Evolutionary conservation across 2,329 filamentous ascomycete genomes (phyloP).

Genomic region (Arachnopeziza araneosa): DNA sequence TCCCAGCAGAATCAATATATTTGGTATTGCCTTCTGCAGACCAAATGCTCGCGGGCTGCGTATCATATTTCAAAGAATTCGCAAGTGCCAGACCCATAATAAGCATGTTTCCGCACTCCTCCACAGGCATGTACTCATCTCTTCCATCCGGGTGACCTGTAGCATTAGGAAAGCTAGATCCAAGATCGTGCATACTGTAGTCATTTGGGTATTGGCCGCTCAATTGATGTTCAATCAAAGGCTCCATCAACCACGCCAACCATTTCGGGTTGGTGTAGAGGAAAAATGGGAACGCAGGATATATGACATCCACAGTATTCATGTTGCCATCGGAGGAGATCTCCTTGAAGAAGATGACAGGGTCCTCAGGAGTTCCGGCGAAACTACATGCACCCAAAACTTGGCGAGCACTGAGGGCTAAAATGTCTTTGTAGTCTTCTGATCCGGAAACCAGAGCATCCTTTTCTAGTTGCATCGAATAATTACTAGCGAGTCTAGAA

Average conservation of each 20-base stretch:
- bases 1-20: constrained; percentile 20
- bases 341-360: constrained; percentile 76
- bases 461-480: constrained; percentile 62
- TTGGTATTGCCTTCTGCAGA: constrained; percentile 36
- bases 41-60: constrained; percentile 53
- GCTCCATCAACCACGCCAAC: constrained; percentile 74
- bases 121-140: constrained; percentile 63
- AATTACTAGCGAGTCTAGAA: constrained; percentile 59
- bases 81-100: constrained; percentile 70
- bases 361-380: constrained; percentile 63
- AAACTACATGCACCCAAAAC: constrained; percentile 75
- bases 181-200: constrained; percentile 74
- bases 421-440: constrained; percentile 70
- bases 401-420: constrained; percentile 72
- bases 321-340: constrained; percentile 82
- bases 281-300: constrained; percentile 81
- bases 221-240: constrained; percentile 73
- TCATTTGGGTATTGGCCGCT: constrained; percentile 81
- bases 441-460: constrained; percentile 72
- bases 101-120: constrained; percentile 63
- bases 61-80: constrained; percentile 64
- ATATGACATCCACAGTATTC: constrained; percentile 84
- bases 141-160: constrained; percentile 62
- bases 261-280: constrained; percentile 77
- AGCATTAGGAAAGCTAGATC: constrained; percentile 68